A percentile compares a stretch with the other conserved stretches of the same genome.
Conservation (phyloP, 768 basidiomycete species). For the Naganishia onofrii region DNA sequence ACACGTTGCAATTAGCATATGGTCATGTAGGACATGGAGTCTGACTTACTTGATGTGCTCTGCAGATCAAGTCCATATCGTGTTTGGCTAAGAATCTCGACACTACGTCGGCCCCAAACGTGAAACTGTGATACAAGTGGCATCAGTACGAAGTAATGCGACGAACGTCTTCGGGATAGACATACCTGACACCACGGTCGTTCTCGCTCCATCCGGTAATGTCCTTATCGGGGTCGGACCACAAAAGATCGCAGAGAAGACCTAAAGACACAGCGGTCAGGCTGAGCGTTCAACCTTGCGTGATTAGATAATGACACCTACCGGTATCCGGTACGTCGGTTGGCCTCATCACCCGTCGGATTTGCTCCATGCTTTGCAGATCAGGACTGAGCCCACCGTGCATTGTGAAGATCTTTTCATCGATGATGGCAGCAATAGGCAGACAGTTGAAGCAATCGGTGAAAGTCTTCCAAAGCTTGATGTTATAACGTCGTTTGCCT, state of each 20-base stretch:
- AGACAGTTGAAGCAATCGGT: constrained; percentile 99
- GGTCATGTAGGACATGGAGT: neutral
- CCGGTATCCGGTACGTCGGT: constrained; percentile 95
- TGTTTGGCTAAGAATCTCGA: constrained; percentile 98
- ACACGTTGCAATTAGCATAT: constrained; percentile 12
- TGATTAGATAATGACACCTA: constrained; percentile 56
- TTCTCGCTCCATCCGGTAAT: constrained; percentile 99
- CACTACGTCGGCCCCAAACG: constrained; percentile 97
- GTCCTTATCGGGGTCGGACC: constrained; percentile 99
- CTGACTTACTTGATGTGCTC: constrained; percentile 80
- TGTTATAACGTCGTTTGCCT: constrained; percentile 99
- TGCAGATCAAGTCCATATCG: constrained; percentile 98
- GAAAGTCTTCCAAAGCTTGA: constrained; percentile 99
- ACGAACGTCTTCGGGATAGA: neutral
- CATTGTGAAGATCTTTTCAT: constrained; percentile 99
- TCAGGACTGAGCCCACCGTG: constrained; percentile 96
- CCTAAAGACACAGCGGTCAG: constrained; percentile 56
- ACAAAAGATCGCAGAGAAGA: constrained; percentile 89
- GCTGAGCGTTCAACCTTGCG: constrained; percentile 39
- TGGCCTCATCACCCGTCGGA: constrained; percentile 96
- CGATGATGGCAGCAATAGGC: constrained; percentile 98
- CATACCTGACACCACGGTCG: constrained; percentile 88
- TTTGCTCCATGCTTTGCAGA: constrained; percentile 99
- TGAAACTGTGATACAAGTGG: constrained; percentile 59
- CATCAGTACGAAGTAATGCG: neutral